phyloP scores from a whole-genome alignment of 345 rosid genomes.

The Balakata baccata region DNA sequence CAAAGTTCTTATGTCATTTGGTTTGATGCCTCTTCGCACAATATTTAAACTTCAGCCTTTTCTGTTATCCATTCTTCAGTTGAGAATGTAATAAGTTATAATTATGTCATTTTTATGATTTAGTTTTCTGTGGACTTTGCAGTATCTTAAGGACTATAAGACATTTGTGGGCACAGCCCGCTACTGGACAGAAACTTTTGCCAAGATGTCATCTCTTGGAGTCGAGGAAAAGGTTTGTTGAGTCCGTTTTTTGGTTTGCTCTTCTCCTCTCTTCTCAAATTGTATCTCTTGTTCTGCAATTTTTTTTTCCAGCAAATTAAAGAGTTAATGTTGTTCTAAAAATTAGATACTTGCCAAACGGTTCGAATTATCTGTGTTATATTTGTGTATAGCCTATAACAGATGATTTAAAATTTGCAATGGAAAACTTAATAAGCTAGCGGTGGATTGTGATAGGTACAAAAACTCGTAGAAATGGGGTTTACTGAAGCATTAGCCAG shows the following conservation, averaged over 20 bases:
- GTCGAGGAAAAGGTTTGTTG: slow-evolving; percentile 77
- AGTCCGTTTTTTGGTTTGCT: neutral
- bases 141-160: slow-evolving; percentile 86
- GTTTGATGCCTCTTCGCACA: neutral
- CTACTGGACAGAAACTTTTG: slow-evolving; percentile 96
- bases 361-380: neutral
- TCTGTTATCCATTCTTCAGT: neutral
- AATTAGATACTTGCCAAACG: neutral
- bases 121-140: slow-evolving; percentile 28
- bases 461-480: slow-evolving; percentile 93
- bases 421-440: slow-evolving; percentile 6
- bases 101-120: neutral
- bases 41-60: neutral
- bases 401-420: neutral
- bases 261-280: neutral
- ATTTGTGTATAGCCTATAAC: neutral
- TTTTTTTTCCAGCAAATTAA: neutral
- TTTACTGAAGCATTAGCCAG: slow-evolving; percentile 73
- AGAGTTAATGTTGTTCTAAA: neutral
- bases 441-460: slow-evolving; percentile 50
- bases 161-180: slow-evolving; percentile 88
- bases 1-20: neutral
- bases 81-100: neutral
- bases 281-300: too few species aligned
- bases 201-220: slow-evolving; percentile 70